Percentiles rank a stretch among this genome's conserved stretches.
These are phyloP conservation scores for Thozetella sp. DNA, from an alignment of 495 filamentous ascomycete genomes.

Conservation along the genomic window DNA sequence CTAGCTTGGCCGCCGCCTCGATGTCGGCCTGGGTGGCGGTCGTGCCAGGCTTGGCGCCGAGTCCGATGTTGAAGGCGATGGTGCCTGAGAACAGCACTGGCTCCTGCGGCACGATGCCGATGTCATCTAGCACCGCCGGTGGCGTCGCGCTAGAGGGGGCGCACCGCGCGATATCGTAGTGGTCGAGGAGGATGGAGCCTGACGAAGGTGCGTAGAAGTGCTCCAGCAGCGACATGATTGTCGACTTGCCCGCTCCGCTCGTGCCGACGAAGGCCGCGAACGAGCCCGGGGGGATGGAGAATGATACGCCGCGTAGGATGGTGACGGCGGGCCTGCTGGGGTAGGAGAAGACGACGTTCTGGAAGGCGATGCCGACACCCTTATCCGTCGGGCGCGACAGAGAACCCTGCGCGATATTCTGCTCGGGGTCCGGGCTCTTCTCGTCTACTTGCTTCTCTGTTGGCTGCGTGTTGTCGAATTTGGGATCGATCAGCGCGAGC, in stretches of 20 bases:
- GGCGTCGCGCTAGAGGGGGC: background rate
- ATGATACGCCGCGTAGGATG: constrained; percentile 47
- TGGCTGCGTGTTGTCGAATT: background rate
- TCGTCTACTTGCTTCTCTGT: constrained; percentile 4
- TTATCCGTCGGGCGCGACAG: constrained; percentile 55
- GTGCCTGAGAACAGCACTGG: constrained; percentile 49
- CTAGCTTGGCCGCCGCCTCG: background rate
- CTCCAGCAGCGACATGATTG: constrained; percentile 56
- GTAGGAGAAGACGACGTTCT: constrained; percentile 61
- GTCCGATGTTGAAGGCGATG: constrained; percentile 48
- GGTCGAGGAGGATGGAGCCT: constrained; percentile 55
- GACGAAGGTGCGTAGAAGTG: constrained; percentile 59
- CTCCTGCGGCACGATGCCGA: constrained; percentile 51
- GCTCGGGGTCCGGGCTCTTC: constrained; percentile 17
- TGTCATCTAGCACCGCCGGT: constrained; percentile 4
- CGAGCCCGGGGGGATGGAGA: constrained; percentile 64
- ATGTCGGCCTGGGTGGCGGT: background rate
- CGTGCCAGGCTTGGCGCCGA: constrained; percentile 34
- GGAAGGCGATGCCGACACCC: constrained; percentile 54
- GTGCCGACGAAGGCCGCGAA: constrained; percentile 68
- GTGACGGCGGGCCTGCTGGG: constrained; percentile 52
- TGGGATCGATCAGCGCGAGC: constrained; percentile 13
- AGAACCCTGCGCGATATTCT: constrained; percentile 56
- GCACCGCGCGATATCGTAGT: constrained; percentile 30
- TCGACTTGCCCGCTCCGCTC: constrained; percentile 27